Evolutionary conservation across 129 eudicot genomes (phyloP), one percentile per base, ranked within the genome.

Genomic region (Centaurea solstitialis): DNA sequence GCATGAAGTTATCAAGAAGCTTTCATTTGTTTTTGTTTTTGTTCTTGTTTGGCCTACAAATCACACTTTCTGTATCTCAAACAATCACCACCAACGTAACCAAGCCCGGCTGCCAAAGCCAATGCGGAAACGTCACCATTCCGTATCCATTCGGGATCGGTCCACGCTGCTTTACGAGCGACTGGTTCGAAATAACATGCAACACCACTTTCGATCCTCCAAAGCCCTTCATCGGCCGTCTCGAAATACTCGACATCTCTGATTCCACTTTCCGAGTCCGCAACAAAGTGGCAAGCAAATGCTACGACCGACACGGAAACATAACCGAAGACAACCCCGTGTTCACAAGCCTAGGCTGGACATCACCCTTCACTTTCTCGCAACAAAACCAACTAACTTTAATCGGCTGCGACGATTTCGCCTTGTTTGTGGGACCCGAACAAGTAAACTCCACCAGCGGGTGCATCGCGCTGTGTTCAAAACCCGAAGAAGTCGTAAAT

Each of bases 361-460:
- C 40, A 1, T 22, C 88, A 7, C 86, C 87, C 15, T 81, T 45
- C 59, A 74, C 82, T 7, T 80, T 87, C 68, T 90, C 94, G 0
- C 82, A 78, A 5, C 22, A 37, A 22, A 91, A 91, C 30, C 85
- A 70, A 45, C 83, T 88, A 57, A 82, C 81, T 0, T 83, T 88
- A 45, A 47, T 88, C 4, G 96, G 93, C 3, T 91, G 96, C 21
- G 82, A 88, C n/a, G 88, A 82, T 20, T 66, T 65, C 4, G 91
- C 85, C 2, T 6, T 77, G 5, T 35, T 86, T n/a, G 0, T 0
- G 0, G 85, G 77, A 13, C 22, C 68, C 0, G 4, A 20, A 24
- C 76, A 17, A 0, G 26, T 18, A 0, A 70, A 26, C 53, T 84
- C 75, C 67, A 78, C 87, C 3, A 87, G 23, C 18, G 92, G 92